Conservation (phyloP, 176 grass and related monocot species). For the Triticum aestivum region IWGSC_CS_RefSeq_v2.1 NC_057805.1:489811057-489811556, state of each 20-base stretch:
- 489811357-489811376: background rate
- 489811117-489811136: background rate
- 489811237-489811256: no score
- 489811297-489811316: background rate
- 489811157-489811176: background rate
- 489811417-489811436: background rate
- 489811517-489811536: background rate
- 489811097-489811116: background rate
- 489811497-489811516: background rate
- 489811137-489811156: background rate
- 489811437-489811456: background rate
- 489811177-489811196: background rate
- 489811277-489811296: background rate
- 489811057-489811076: background rate
- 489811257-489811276: background rate
- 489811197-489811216: background rate
- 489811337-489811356: background rate
- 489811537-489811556: background rate
- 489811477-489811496: background rate
- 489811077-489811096: background rate
- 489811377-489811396: background rate
- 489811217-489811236: no score
- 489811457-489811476: background rate
- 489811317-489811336: background rate
- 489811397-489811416: background rate